A percentile compares a stretch with the other conserved stretches of the same genome.
Evolutionary conservation across 306 rosid genomes (phyloP).

Genomic region (Rosa chinensis): DNA sequence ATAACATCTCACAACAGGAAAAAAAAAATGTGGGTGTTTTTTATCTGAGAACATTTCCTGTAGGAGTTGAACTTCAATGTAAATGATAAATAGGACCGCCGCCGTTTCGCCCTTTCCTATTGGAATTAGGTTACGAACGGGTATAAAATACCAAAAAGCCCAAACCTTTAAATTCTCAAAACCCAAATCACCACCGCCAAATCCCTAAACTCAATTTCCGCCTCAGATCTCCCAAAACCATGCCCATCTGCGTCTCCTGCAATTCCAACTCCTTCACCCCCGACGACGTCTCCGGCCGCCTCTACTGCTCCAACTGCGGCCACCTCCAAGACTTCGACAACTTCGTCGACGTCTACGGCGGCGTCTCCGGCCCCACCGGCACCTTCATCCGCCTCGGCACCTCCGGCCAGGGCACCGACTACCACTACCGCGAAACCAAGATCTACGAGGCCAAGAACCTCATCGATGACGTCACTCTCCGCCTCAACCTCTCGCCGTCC

Average conservation of each 20-base stretch:
- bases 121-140: not conserved
- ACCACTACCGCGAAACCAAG: conserved; percentile 48
- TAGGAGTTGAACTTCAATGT: too few relatives aligned
- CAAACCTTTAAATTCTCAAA: not conserved
- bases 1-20: too few relatives aligned
- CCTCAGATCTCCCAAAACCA: not conserved
- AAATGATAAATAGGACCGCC: too few relatives aligned
- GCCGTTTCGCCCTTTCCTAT: not conserved
- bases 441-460: conserved; percentile 40
- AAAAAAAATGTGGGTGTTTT: too few relatives aligned
- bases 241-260: conserved; percentile 28
- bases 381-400: conserved; percentile 41
- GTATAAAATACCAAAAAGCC: not conserved
- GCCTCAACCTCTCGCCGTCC: conserved; percentile 42
- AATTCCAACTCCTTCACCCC: conserved; percentile 36
- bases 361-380: conserved; percentile 17
- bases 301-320: conserved; percentile 50
- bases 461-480: conserved; percentile 41
- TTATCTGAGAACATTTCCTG: too few relatives aligned
- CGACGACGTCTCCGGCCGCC: conserved; percentile 40
- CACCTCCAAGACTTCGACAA: conserved; percentile 46
- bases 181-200: not conserved
- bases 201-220: not conserved
- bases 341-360: conserved; percentile 37
- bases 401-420: conserved; percentile 43